Evolutionary conservation across 371 early-diverging fungal genomes (phyloP), one percentile per base, ranked within the genome.

Genomic region (Syncephalis fuscata): DNA sequence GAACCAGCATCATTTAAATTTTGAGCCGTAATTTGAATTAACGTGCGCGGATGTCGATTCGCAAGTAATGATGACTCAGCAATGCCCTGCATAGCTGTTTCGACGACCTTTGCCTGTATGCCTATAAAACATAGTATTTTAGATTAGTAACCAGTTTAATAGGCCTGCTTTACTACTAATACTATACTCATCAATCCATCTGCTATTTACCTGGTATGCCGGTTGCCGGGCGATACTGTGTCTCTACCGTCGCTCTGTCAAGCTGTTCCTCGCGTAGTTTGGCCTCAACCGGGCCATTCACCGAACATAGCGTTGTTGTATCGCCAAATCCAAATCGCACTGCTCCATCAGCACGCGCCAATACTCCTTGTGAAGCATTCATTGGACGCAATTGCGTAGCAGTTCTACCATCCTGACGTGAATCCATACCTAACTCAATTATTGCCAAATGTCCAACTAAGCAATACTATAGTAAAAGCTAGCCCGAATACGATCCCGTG

Each of bases 261-360:
- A 91, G 54, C 55, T 82, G 74, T 57, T 93, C 96, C 48, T 92
- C 88, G 10, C 81, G 74, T 5, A 84, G 46, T 51, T 68, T 74
- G 36, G 85, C 88, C 46, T 90, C 90, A 16, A 76, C 70, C 0
- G 96, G 96, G 1, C 96, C 96, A 48, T 78, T 74, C 3, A 93
- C 81, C 1, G 86, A 78, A 39, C 82, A 82, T 22, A 92, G 51
- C 0, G 89, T 85, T 0, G 80, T 65, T 1, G 88, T 79, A 48
- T 70, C 63, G 38, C 87, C 88, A 48, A 71, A 71, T 22, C 76
- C 66, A 59, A 87, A 88, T 49, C 73, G 75, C 3, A 86, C 83
- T 1, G 86, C 85, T 3, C 91, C 91, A 58, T 90, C 91, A 3
- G 79, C 76, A 53, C 85, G 68, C 52, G 70, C 66, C 26, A 87